Evolutionary conservation across 495 filamentous ascomycete species (phyloP).

Genomic region (Parathielavia hyrcaniae): DNA sequence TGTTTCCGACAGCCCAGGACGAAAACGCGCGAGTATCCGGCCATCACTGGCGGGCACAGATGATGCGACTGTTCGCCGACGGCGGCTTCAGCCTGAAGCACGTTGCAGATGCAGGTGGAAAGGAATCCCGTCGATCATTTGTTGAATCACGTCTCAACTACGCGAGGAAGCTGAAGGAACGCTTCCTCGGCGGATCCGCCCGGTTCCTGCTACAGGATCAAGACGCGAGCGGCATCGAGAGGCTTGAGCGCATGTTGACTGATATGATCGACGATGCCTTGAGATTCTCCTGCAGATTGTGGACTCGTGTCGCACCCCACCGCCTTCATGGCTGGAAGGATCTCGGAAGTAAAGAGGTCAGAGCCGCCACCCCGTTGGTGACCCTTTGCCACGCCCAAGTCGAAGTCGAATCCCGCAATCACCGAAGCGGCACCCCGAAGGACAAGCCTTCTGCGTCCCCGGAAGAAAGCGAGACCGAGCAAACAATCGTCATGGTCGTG

Average conservation of each 20-base stretch:
- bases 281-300: slow-evolving; percentile 15
- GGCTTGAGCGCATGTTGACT: slow-evolving; percentile 12
- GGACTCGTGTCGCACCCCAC: slow-evolving; percentile 7
- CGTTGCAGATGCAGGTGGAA: neutral
- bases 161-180: slow-evolving; percentile 17
- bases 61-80: slow-evolving; percentile 16
- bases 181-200: slow-evolving; percentile 17
- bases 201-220: slow-evolving; percentile 22
- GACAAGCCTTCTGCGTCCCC: neutral
- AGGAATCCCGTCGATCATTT: slow-evolving; percentile 12
- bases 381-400: slow-evolving; percentile 9
- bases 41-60: slow-evolving; percentile 14
- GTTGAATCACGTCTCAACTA: slow-evolving; percentile 17
- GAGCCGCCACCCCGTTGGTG: neutral
- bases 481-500: slow-evolving; percentile 8
- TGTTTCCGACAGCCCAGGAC: slow-evolving; percentile 11
- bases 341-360: slow-evolving; percentile 1
- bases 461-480: neutral
- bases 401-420: neutral
- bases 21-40: neutral
- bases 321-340: slow-evolving; percentile 12
- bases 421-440: neutral
- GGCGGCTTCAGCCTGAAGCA: slow-evolving; percentile 14
- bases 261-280: slow-evolving; percentile 21
- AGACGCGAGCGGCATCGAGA: slow-evolving; percentile 18